phyloP scores from a whole-genome alignment of 805 yeast genomes.

The Candida pseudoglaebosa region DNA sequence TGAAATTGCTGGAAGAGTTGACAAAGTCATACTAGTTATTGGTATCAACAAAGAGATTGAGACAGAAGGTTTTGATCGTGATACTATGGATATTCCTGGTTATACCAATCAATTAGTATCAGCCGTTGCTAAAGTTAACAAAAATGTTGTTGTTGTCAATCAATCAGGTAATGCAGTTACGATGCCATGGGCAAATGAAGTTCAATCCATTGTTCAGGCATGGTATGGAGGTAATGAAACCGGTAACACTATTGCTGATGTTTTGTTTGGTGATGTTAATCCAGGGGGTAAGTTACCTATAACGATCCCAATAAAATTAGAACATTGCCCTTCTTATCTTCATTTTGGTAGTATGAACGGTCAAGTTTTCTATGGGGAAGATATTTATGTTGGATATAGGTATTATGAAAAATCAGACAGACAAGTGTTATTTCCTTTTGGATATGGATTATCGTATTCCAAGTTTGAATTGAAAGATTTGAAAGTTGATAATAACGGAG shows the following conservation, averaged over 20 bases:
- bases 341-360: slow-evolving; percentile 27
- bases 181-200: slow-evolving; percentile 24
- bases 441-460: slow-evolving; percentile 60
- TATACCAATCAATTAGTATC: slow-evolving; percentile 22
- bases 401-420: slow-evolving; percentile 51
- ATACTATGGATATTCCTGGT: slow-evolving; percentile 27
- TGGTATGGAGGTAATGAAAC: slow-evolving; percentile 49
- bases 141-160: slow-evolving; percentile 28
- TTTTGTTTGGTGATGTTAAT: slow-evolving; percentile 53
- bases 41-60: slow-evolving; percentile 29
- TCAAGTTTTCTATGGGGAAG: slow-evolving; percentile 50
- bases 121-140: slow-evolving; percentile 24
- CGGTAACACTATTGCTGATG: slow-evolving; percentile 60
- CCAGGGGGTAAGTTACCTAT: slow-evolving; percentile 54
- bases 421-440: slow-evolving; percentile 56
- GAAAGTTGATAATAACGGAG: slow-evolving; percentile 24
- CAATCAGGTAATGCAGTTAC: slow-evolving; percentile 32
- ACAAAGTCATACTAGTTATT: slow-evolving; percentile 25
- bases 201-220: slow-evolving; percentile 47
- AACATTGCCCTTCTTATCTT: slow-evolving; percentile 26
- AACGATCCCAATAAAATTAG: slow-evolving; percentile 17
- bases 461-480: slow-evolving; percentile 40
- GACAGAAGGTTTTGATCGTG: slow-evolving; percentile 29
- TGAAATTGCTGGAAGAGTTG: slow-evolving; percentile 21
- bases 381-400: slow-evolving; percentile 60